Evolutionary conservation across 2,329 filamentous ascomycete species (phyloP).

Genomic region (Aspergillus puulaauensis): DNA sequence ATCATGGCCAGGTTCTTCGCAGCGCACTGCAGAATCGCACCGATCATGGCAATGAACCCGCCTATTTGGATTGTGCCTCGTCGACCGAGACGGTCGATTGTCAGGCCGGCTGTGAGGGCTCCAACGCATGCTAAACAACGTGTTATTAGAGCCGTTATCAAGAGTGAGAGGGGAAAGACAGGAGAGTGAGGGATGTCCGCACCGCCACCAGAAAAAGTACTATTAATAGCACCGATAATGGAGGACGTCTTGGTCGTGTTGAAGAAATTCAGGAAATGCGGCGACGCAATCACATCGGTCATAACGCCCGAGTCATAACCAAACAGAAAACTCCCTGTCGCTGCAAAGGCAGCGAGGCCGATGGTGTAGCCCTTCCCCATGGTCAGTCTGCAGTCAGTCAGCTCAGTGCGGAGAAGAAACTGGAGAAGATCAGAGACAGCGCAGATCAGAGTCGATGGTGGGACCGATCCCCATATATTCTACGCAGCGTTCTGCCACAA

Average conservation of each 20-base stretch:
- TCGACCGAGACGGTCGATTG: conserved; percentile 63
- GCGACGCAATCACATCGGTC: conserved; percentile 53
- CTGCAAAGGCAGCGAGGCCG: conserved; percentile 42
- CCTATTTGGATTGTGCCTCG: conserved; percentile 61
- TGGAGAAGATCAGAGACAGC: too few species aligned
- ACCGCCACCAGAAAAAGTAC: conserved; percentile 61
- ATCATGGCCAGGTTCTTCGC: conserved; percentile 59
- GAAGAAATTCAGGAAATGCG: conserved; percentile 59
- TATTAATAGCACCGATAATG: conserved; percentile 63
- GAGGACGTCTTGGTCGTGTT: conserved; percentile 50
- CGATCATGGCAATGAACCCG: conserved; percentile 57
- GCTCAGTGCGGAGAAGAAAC: too few species aligned
- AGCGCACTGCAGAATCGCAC: conserved; percentile 59
- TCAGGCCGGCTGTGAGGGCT: conserved; percentile 54
- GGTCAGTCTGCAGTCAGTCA: too few species aligned
- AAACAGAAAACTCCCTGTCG: conserved; percentile 43
- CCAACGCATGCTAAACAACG: conserved; percentile 38
- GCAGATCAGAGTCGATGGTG: too few species aligned
- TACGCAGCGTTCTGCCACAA: too few species aligned
- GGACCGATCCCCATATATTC: too few species aligned
- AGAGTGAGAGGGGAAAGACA: background rate
- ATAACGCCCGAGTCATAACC: conserved; percentile 43
- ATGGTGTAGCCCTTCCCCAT: conserved; percentile 46
- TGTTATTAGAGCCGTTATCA: conserved; percentile 28
- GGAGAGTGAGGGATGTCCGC: background rate